Evolutionary conservation across 2,329 filamentous ascomycete species (phyloP), one percentile per base, ranked within the genome.

Genomic region (Didymella keratinophila): DNA sequence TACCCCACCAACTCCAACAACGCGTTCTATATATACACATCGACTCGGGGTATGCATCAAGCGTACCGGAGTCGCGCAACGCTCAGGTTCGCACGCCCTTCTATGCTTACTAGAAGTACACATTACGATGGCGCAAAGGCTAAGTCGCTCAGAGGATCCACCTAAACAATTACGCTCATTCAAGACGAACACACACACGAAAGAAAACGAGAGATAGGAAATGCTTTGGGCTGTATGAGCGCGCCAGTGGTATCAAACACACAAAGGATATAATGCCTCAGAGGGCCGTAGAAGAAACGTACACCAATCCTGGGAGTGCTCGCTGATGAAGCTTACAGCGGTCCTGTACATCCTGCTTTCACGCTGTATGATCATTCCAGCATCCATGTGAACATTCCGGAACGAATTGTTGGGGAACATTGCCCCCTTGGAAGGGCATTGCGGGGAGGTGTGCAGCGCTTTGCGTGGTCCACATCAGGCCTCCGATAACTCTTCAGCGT

Each of bases 191-290:
- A 59, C 50, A 25, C 23, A 58, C 48, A 45, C n/a, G 41, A 52
- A 62, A 30, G 46, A 58, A 54, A 21, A 36, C 45, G 48, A 49
- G 39, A 55, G 28, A 49, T 36, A 62, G 50, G 47, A 53, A 56
- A 61, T 58, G 47, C 45, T 49, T 61, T 39, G 51, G 56, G 59
- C 59, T 62, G 52, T 55, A 30, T 47, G 39, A 46, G 56, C 59
- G 48, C 43, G 56, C 59, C 56, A 43, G 59, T 62, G 59, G 59
- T 62, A 62, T 62, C 59, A 59, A 61, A 56, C 51, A 59, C 59
- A 52, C 37, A 52, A 58, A 52, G 47, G 56, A 41, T 53, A 53
- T 28, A 27, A 53, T 45, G 51, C 56, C 45, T 39, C 27, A 12
- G 12, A 27, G 16, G 48, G 52, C 42, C n/a, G 9, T 42, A 23